These are phyloP conservation scores for Stagonosporopsis tanaceti DNA, from an alignment of 2,329 filamentous ascomycete genomes.

Conservation along the genomic window DNA sequence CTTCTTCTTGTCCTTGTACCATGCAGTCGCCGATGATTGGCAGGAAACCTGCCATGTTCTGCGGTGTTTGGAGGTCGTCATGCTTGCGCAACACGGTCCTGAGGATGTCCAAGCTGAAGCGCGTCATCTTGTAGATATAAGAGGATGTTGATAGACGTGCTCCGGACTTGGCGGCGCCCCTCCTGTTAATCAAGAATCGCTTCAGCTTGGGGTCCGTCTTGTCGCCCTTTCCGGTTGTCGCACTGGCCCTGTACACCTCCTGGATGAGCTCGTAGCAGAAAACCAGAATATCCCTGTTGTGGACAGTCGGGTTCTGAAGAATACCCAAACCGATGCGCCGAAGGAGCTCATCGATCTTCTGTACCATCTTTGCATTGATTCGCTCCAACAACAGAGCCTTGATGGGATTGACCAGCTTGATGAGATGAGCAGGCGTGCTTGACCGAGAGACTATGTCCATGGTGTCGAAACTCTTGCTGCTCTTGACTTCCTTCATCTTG, in stretches of 20 bases:
- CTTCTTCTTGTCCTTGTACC: slow-evolving; percentile 85
- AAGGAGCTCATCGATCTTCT: slow-evolving; percentile 90
- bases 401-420: slow-evolving; percentile 79
- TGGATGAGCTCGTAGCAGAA: slow-evolving; percentile 97
- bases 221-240: slow-evolving; percentile 51
- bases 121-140: slow-evolving; percentile 84
- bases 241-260: slow-evolving; percentile 75
- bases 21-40: slow-evolving; percentile 89
- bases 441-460: slow-evolving; percentile 91
- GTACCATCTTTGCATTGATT: slow-evolving; percentile 80
- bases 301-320: slow-evolving; percentile 79
- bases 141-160: slow-evolving; percentile 77
- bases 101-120: slow-evolving; percentile 87
- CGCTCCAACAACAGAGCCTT: slow-evolving; percentile 82
- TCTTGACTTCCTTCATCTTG: slow-evolving; percentile 97
- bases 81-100: slow-evolving; percentile 87
- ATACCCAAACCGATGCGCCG: slow-evolving; percentile 84
- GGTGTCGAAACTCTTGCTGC: slow-evolving; percentile 96
- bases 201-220: slow-evolving; percentile 58
- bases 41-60: slow-evolving; percentile 84
- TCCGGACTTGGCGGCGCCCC: slow-evolving; percentile 76
- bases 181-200: slow-evolving; percentile 80
- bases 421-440: slow-evolving; percentile 76
- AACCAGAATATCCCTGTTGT: slow-evolving; percentile 82
- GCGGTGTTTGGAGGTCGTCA: slow-evolving; percentile 77